These are phyloP conservation scores for Forsythia suspensa DNA, from an alignment of 257 asterid species.

Conservation along the genomic window DNA sequence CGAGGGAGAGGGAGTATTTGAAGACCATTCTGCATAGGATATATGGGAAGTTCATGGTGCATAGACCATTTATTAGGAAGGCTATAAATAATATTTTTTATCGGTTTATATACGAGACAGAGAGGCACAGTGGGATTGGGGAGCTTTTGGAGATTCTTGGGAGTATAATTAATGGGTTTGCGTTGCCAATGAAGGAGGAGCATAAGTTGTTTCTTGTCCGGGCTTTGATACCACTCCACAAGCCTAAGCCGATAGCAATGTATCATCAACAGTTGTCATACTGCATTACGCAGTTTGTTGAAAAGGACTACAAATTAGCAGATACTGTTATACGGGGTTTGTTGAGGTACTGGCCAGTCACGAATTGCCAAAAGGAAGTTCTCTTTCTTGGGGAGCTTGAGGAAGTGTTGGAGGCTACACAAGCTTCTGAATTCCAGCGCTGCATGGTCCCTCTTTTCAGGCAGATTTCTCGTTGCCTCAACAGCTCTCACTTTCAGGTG, in stretches of 20 bases:
- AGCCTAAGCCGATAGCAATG: neutral
- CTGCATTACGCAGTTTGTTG: slow-evolving; percentile 7
- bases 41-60: slow-evolving; percentile 17
- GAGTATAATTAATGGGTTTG: slow-evolving; percentile 8
- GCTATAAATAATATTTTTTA: slow-evolving; percentile 13
- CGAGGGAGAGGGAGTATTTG: slow-evolving; percentile 9
- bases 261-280: slow-evolving; percentile 14
- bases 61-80: slow-evolving; percentile 11
- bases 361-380: slow-evolving; percentile 10
- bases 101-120: slow-evolving; percentile 9
- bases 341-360: slow-evolving; percentile 14
- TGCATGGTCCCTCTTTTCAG: slow-evolving; percentile 20
- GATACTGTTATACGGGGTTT: slow-evolving; percentile 7
- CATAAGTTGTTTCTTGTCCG: slow-evolving; percentile 12
- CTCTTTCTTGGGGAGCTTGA: slow-evolving; percentile 22
- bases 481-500: slow-evolving; percentile 22
- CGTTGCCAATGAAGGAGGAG: slow-evolving; percentile 15
- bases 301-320: slow-evolving; percentile 14
- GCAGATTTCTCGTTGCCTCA: slow-evolving; percentile 19
- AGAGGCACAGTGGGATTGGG: slow-evolving; percentile 12
- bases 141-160: slow-evolving; percentile 18
- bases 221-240: slow-evolving; percentile 12
- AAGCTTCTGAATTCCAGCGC: slow-evolving; percentile 22
- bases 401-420: slow-evolving; percentile 22
- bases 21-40: slow-evolving; percentile 13